A percentile compares a stretch with the other conserved stretches of the same genome.
Evolutionary conservation across 2,329 filamentous ascomycete species (phyloP).

Genomic region (Gnomoniopsis smithogilvyi): DNA sequence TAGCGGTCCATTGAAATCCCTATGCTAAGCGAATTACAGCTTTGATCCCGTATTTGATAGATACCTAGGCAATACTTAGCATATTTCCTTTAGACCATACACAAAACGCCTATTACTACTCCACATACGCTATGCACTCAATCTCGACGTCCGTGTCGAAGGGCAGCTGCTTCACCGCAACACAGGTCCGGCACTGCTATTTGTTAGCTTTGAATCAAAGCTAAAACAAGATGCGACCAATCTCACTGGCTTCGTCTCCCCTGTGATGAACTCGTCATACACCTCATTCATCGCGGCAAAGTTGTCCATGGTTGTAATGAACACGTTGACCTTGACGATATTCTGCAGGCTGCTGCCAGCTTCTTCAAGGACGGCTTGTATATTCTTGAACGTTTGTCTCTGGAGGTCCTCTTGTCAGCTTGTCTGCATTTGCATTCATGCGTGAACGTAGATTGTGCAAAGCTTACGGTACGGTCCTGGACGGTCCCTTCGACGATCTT

Average conservation of each 20-base stretch:
- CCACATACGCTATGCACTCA: constrained; percentile 59
- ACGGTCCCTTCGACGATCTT: constrained; percentile 55
- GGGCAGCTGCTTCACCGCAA: constrained; percentile 70
- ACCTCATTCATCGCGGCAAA: constrained; percentile 58
- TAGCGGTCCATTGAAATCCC: too few species aligned
- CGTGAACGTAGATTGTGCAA: too few species aligned
- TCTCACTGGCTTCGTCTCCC: constrained; percentile 44
- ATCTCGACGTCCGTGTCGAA: constrained; percentile 71
- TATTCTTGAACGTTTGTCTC: constrained; percentile 56
- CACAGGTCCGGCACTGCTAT: constrained; percentile 56
- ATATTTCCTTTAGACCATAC: background rate
- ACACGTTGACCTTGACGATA: constrained; percentile 66
- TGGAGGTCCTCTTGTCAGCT: constrained; percentile 22
- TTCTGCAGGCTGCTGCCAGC: constrained; percentile 58
- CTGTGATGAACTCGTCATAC: constrained; percentile 47
- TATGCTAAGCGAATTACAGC: too few species aligned
- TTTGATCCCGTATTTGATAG: constrained; percentile 1
- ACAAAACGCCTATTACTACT: background rate
- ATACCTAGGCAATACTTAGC: background rate
- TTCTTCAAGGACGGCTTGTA: constrained; percentile 56
- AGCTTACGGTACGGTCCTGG: constrained; percentile 47
- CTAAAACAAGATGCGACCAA: constrained; percentile 34
- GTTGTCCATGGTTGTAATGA: constrained; percentile 62
- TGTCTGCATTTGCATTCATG: too few species aligned
- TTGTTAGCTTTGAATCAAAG: background rate